These are phyloP conservation scores for Rhipidocladum racemiflorum DNA, from an alignment of 176 grass and related monocot genomes.

Conservation along the genomic window DNA sequence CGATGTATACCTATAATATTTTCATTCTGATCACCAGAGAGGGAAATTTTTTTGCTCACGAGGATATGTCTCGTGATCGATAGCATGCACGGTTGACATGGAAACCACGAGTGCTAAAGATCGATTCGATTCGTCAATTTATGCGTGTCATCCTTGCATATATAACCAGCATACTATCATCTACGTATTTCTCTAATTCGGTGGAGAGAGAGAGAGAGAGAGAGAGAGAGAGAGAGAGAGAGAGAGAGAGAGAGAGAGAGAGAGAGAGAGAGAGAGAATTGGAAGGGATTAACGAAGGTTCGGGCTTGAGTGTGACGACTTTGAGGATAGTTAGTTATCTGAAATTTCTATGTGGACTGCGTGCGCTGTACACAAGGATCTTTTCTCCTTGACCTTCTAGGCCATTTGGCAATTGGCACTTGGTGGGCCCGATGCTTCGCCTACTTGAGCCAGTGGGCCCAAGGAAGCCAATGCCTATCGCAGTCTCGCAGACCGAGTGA, in stretches of 20 bases:
- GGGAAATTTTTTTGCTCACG: background rate
- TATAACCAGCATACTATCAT: too few relatives aligned
- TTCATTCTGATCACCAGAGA: background rate
- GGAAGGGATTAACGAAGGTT: background rate
- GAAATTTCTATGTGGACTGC: background rate
- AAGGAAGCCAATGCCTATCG: background rate
- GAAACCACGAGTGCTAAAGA: background rate
- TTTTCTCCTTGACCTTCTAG: background rate
- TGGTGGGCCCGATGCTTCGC: background rate
- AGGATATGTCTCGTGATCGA: background rate
- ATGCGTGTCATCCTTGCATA: background rate
- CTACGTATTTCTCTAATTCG: background rate
- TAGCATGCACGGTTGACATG: background rate
- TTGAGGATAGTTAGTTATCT: background rate
- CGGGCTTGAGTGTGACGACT: background rate
- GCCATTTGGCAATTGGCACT: background rate
- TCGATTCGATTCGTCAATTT: background rate
- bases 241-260: too few relatives aligned
- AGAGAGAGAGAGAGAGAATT: too few relatives aligned
- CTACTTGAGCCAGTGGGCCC: background rate
- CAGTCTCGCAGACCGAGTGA: background rate
- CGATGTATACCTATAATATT: background rate
- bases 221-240: too few relatives aligned
- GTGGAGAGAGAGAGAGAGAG: too few relatives aligned
- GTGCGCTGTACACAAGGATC: background rate